Evolutionary conservation across 139 green algal species (phyloP).

Genomic region (Pseudopediastrum boryanum): DNA sequence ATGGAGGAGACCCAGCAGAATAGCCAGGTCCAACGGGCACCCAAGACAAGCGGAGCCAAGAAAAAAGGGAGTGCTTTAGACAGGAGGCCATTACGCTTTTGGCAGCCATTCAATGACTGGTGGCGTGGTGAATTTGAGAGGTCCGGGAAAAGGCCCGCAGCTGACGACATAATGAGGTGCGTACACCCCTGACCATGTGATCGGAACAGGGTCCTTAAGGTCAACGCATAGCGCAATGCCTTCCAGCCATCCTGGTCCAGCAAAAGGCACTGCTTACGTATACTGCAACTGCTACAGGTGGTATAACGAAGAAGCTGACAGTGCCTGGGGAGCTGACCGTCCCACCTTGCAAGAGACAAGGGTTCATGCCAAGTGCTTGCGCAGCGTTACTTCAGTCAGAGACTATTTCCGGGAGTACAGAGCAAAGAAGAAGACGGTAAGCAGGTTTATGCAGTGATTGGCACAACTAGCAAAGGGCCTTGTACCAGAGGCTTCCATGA

Average conservation of each 20-base stretch:
- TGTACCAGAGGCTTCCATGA: too few species aligned
- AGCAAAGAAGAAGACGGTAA: slow-evolving; percentile 18
- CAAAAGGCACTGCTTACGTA: too few species aligned
- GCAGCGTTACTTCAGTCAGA: background rate
- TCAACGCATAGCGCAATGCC: too few species aligned
- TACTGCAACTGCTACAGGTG: slow-evolving; percentile 16
- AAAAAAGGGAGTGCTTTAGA: too few species aligned
- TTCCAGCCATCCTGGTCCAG: too few species aligned
- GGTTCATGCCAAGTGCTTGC: slow-evolving; percentile 4
- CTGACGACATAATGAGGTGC: slow-evolving; percentile 17
- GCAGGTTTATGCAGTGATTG: too few species aligned
- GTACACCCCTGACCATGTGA: too few species aligned
- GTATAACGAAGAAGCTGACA: background rate
- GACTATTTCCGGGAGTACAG: background rate
- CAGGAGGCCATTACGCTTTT: slow-evolving; percentile 7
- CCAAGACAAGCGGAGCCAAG: too few species aligned
- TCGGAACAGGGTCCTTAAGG: too few species aligned
- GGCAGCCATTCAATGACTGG: slow-evolving; percentile 29
- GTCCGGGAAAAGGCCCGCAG: background rate
- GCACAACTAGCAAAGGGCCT: too few species aligned
- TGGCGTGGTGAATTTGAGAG: background rate
- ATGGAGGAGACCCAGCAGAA: too few species aligned
- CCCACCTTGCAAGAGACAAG: slow-evolving; percentile 8
- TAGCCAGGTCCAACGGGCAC: too few species aligned
- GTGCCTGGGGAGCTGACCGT: background rate